Conservation (phyloP, 352 stramenopile species). For the Globisporangium polare region DNA sequence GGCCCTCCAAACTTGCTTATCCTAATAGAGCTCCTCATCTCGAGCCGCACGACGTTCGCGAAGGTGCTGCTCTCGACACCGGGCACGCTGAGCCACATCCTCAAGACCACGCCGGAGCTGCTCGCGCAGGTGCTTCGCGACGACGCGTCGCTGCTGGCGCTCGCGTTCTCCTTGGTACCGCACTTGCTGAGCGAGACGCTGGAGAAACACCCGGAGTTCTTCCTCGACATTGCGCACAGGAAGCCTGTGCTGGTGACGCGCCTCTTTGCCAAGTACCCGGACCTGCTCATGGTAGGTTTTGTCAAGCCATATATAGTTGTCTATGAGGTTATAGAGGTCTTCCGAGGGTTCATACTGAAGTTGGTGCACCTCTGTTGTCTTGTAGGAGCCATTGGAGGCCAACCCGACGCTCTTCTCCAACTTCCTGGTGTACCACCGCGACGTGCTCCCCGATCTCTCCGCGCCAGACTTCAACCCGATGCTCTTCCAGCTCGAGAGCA, state of each 20-base stretch:
- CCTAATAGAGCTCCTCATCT: slow-evolving; percentile 34
- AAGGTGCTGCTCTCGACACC: slow-evolving; percentile 40
- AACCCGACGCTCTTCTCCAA: slow-evolving; percentile 71
- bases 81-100: slow-evolving; percentile 38
- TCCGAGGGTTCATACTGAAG: background rate
- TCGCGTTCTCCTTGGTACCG: slow-evolving; percentile 48
- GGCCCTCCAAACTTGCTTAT: background rate
- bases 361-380: background rate
- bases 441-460: slow-evolving; percentile 52
- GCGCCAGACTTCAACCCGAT: slow-evolving; percentile 48
- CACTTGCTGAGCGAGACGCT: slow-evolving; percentile 58
- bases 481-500: slow-evolving; percentile 49
- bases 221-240: slow-evolving; percentile 65
- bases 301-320: background rate
- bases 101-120: slow-evolving; percentile 48
- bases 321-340: background rate
- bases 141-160: slow-evolving; percentile 37
- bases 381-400: slow-evolving; percentile 59
- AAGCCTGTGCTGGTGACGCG: slow-evolving; percentile 53
- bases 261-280: slow-evolving; percentile 61
- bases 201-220: slow-evolving; percentile 57
- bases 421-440: slow-evolving; percentile 58
- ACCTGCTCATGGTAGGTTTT: slow-evolving; percentile 50
- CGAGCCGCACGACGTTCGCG: slow-evolving; percentile 33
- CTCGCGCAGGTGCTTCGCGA: slow-evolving; percentile 47